Base-by-base conservation (phyloP, 2,329 filamentous ascomycete species). In the Trichoderma sp. region DNA sequence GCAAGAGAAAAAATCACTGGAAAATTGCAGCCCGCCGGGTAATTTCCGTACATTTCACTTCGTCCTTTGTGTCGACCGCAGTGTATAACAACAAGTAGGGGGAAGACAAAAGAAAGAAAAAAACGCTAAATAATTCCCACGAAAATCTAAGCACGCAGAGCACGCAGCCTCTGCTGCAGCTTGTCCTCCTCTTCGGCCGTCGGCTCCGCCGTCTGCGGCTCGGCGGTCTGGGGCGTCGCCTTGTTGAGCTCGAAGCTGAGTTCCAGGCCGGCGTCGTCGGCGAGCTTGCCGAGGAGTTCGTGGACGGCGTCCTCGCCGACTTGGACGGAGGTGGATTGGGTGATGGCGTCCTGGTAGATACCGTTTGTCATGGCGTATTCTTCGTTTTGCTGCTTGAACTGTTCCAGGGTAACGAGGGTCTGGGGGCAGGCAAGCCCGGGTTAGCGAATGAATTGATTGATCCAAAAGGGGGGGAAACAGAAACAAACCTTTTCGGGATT, bases 281-380 rank as follows among this genome's bases (percentile, higher is more conserved):
- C 94, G 57, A 96, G 89, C 83, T 97, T 92, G 74, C 89, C 91
- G 82, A 97, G 92, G 74, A 97, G 83, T 75, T 93, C 90, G 81
- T 97, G 94, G 2, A 97, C 93, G 76, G 95, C 93, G 76, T 97
- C 94, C 80, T 97, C 82, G 84, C 93, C 83, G 84, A 95, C 81
- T 85, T 93, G 80, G 84, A 91, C 77, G 82, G 93, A 80, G 1
- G 94, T 97, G 47, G 92, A 92, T 73, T 92, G 91, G 26, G 89
- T 90, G 74, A 95, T 95, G 73, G 93, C 93, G 78, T 95, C 94
- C 81, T 95, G 93, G 82, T 96, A 96, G 82, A 95, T 94, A 76
- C 90, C 87, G 80, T 89, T 89, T 79, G 84, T 86, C 83, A 90
- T 88, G 80, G 87, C 86, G 80, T 89, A 89, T 76, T 90, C 88